Conservation (phyloP, 306 rosid genomes). For the Cyamopsis tetragonoloba region DNA sequence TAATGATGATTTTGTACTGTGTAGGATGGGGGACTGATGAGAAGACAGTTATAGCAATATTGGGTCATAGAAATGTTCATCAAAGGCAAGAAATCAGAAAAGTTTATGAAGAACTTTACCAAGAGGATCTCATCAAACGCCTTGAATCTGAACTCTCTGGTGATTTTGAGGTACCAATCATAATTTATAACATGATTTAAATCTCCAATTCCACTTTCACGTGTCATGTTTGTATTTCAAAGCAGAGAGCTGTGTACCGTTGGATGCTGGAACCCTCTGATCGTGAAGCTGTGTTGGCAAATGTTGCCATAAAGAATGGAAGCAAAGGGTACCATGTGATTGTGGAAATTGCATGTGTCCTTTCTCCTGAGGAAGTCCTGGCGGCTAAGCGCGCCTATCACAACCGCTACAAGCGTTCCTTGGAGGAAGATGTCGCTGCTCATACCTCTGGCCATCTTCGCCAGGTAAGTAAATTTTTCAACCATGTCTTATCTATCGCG, state of each 20-base stretch:
- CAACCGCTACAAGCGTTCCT: slow-evolving; percentile 58
- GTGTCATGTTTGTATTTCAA: too few relatives aligned
- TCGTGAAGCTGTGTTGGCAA: slow-evolving; percentile 73
- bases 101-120: slow-evolving; percentile 43
- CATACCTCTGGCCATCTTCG: slow-evolving; percentile 63
- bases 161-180: slow-evolving; percentile 60
- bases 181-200: background rate
- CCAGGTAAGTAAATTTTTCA: slow-evolving; percentile 54
- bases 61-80: slow-evolving; percentile 60
- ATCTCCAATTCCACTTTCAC: too few relatives aligned
- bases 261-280: slow-evolving; percentile 74
- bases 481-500: too few relatives aligned
- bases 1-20: background rate
- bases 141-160: slow-evolving; percentile 77
- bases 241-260: slow-evolving; percentile 71
- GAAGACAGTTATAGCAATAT: slow-evolving; percentile 50
- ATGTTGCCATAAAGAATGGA: slow-evolving; percentile 55
- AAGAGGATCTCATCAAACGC: slow-evolving; percentile 69
- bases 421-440: slow-evolving; percentile 76
- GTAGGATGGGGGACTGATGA: slow-evolving; percentile 87
- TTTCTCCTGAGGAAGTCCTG: slow-evolving; percentile 61
- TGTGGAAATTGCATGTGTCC: slow-evolving; percentile 54
- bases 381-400: slow-evolving; percentile 37
- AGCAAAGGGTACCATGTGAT: slow-evolving; percentile 42
- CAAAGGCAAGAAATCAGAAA: slow-evolving; percentile 70